Percentiles rank a stretch among this genome's conserved stretches.
These are phyloP conservation scores for Schwanniomyces sp. DNA, from an alignment of 805 yeast species.

Conservation along the genomic window DNA sequence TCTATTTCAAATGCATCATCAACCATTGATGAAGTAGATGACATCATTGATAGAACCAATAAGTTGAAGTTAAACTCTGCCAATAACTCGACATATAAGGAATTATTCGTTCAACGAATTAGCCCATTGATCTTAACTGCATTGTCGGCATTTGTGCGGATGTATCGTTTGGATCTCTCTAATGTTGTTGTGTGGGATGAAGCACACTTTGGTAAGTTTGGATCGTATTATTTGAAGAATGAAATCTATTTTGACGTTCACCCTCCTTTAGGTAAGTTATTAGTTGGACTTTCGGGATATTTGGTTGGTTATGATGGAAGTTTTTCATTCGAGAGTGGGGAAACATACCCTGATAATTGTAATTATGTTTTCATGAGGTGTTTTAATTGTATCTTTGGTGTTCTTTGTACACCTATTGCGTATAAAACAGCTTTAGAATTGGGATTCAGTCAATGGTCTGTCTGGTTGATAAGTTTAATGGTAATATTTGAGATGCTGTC, in stretches of 20 bases:
- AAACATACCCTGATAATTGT: constrained; percentile 68
- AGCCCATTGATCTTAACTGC: constrained; percentile 36
- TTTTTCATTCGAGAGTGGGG: constrained; percentile 86
- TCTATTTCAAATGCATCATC: neutral
- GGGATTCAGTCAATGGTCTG: constrained; percentile 68
- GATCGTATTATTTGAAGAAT: constrained; percentile 82
- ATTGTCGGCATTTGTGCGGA: constrained; percentile 51
- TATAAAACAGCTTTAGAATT: constrained; percentile 77
- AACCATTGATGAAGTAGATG: constrained; percentile 15
- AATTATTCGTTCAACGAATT: constrained; percentile 12
- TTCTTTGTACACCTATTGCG: constrained; percentile 82
- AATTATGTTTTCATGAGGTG: constrained; percentile 85
- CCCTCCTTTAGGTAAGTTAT: constrained; percentile 95
- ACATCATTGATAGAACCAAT: constrained; percentile 20
- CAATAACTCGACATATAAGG: neutral
- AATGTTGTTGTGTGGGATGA: constrained; percentile 93
- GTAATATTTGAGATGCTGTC: constrained; percentile 80
- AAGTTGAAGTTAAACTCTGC: constrained; percentile 12
- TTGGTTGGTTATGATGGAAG: constrained; percentile 85
- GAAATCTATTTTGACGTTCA: constrained; percentile 96
- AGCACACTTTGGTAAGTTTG: constrained; percentile 97
- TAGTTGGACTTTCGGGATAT: constrained; percentile 85
- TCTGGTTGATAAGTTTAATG: constrained; percentile 80
- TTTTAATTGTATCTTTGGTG: constrained; percentile 82
- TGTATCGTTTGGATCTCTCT: constrained; percentile 72